Conservation (phyloP, 2,329 filamentous ascomycete species). For the Atkinsonella hypoxylon region DNA sequence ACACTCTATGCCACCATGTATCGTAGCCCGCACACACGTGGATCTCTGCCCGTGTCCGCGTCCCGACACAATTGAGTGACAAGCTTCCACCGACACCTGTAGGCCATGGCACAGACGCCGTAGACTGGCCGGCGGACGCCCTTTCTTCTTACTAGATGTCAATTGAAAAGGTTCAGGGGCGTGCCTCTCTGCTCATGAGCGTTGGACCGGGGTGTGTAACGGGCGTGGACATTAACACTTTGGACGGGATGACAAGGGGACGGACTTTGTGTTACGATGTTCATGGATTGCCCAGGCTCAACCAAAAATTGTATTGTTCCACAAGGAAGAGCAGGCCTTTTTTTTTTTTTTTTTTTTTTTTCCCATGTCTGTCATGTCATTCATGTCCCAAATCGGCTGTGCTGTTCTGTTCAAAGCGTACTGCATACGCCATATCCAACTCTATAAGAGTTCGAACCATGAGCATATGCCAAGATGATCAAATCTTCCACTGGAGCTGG, state of each 20-base stretch:
- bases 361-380: background rate
- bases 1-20: conserved; percentile 1
- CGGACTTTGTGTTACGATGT: background rate
- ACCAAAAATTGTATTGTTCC: background rate
- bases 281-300: background rate
- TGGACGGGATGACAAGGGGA: background rate
- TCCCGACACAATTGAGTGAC: conserved; percentile 1
- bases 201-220: background rate
- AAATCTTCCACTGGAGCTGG: too few relatives aligned
- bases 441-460: too few relatives aligned
- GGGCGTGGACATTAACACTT: background rate
- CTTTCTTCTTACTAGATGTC: background rate
- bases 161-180: background rate
- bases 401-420: background rate
- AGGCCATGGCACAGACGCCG: background rate
- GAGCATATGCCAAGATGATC: too few relatives aligned
- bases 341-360: too few relatives aligned
- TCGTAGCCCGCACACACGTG: conserved; percentile 1
- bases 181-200: background rate
- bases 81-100: background rate
- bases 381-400: background rate
- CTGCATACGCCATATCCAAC: too few relatives aligned
- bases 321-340: background rate
- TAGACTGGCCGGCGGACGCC: background rate
- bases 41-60: background rate